Evolutionary conservation across 1,139 yeast genomes (phyloP).

Genomic region (Eremothecium sinecaudum): DNA sequence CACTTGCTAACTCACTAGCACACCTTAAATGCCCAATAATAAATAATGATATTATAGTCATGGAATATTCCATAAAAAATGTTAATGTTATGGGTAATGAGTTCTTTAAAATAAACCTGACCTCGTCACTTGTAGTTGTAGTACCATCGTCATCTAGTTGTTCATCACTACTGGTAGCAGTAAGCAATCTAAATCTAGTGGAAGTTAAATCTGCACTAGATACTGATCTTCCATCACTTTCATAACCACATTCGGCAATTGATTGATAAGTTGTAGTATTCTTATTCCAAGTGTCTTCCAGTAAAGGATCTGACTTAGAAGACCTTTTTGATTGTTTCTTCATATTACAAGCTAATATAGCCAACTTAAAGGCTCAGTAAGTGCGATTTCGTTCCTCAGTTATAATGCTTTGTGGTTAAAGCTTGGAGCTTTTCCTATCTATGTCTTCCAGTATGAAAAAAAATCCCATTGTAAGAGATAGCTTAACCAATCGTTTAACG

Average conservation of each 20-base stretch:
- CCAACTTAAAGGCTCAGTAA: too few relatives aligned
- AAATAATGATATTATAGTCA: slow-evolving; percentile 42
- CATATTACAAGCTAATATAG: too few relatives aligned
- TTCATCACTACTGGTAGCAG: slow-evolving; percentile 10
- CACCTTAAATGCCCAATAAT: slow-evolving; percentile 37
- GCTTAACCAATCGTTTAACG: too few relatives aligned
- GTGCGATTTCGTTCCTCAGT: too few relatives aligned
- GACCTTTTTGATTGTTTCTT: too few relatives aligned
- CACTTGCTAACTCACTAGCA: slow-evolving; percentile 34
- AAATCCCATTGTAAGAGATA: too few relatives aligned
- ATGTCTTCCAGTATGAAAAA: too few relatives aligned
- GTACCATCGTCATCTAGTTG: slow-evolving; percentile 14
- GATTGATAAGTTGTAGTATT: background rate
- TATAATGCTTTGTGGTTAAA: too few relatives aligned
- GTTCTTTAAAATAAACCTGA: slow-evolving; percentile 14
- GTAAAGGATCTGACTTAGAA: too few relatives aligned
- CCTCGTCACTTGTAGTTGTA: slow-evolving; percentile 6
- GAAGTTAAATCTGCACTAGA: slow-evolving; percentile 6
- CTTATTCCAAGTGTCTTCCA: too few relatives aligned
- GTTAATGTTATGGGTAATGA: slow-evolving; percentile 42
- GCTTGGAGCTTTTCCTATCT: too few relatives aligned
- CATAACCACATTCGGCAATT: slow-evolving; percentile 4
- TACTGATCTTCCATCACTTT: slow-evolving; percentile 12
- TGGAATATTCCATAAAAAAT: slow-evolving; percentile 41
- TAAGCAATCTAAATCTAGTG: slow-evolving; percentile 10